Base-by-base conservation (phyloP, 331 rosid species). In the Acacia concinna region DNA sequence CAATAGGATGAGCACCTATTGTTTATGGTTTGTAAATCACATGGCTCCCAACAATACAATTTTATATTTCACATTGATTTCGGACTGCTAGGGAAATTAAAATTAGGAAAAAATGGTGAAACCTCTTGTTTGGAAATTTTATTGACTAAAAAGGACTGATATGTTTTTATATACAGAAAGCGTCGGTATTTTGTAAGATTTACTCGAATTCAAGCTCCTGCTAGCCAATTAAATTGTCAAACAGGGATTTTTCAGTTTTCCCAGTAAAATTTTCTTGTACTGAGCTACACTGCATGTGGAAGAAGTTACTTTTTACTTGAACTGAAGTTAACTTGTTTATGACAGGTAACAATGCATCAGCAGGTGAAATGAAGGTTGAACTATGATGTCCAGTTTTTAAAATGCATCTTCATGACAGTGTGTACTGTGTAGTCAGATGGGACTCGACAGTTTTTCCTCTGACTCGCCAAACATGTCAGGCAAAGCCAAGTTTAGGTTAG, bases 331-430 rank as follows among this genome's bases (percentile, higher is more conserved):
- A 46, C 20, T 32, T 43, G 52, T 60, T 64, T 15, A 49, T 52
- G 88, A 86, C 86, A 92, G 95, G 90, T 78, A 82, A 38, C 41
- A 38, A 88, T 74, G 47, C 28, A 30, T 63, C 85, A 71, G 75
- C 84, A 32, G 81, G 87, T 77, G 87, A 85, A 71, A 87, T 90
- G 89, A 92, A 92, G 85, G 89, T 80, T 72, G 93, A 92, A 84
- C 93, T 81, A 68, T 90, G 87, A 94, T 75, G 69, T 59, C 64
- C 35, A 20, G 37, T 60, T 6, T 28, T 13, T 46, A 20, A 70
- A 71, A 49, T 43, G 49, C 65, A 73, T 67, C 65, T 81, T 34
- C 54, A 1, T 59, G 1, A 20, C 23, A 10, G 49, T 12, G 34
- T 43, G 73, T 43, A 10, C 43, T 12, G 34, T 43, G 73, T 43